Percentiles rank a stretch among this genome's conserved stretches.
Conservation (phyloP, 371 early-diverging fungal species). For the Paraphysoderma sedebokerense region DNA sequence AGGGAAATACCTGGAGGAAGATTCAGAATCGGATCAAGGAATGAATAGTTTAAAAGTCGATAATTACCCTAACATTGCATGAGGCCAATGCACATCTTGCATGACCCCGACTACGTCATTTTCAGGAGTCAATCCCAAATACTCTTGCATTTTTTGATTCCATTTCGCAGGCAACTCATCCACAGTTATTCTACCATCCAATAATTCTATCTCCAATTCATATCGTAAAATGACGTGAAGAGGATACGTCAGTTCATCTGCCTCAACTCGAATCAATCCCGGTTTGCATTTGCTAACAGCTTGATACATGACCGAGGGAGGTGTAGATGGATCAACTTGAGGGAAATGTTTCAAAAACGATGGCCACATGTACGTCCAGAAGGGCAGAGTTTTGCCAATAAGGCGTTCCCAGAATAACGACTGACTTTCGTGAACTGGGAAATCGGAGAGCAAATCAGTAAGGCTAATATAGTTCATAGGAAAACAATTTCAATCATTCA, state of each 20-base stretch:
- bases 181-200: slow-evolving; percentile 14
- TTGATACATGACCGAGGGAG: slow-evolving; percentile 6
- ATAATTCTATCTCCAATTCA: slow-evolving; percentile 15
- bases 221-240: slow-evolving; percentile 18
- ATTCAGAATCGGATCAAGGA: background rate
- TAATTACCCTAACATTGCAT: slow-evolving; percentile 3
- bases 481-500: too few species aligned
- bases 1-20: slow-evolving; percentile 15
- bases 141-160: slow-evolving; percentile 21
- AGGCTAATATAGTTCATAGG: too few species aligned
- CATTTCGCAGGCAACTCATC: slow-evolving; percentile 14
- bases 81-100: slow-evolving; percentile 20
- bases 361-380: slow-evolving; percentile 15
- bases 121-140: slow-evolving; percentile 12
- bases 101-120: slow-evolving; percentile 14
- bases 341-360: slow-evolving; percentile 14
- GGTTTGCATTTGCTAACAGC: slow-evolving; percentile 14
- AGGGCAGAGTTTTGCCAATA: slow-evolving; percentile 11
- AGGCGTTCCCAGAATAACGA: slow-evolving; percentile 13
- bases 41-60: background rate
- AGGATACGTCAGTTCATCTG: slow-evolving; percentile 20
- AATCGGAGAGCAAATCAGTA: too few species aligned
- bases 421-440: slow-evolving; percentile 19
- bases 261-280: slow-evolving; percentile 17
- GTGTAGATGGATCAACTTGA: slow-evolving; percentile 5